These are phyloP conservation scores for Geotrichum fermentans DNA, from an alignment of 1,139 yeast genomes.

Conservation along the genomic window DNA sequence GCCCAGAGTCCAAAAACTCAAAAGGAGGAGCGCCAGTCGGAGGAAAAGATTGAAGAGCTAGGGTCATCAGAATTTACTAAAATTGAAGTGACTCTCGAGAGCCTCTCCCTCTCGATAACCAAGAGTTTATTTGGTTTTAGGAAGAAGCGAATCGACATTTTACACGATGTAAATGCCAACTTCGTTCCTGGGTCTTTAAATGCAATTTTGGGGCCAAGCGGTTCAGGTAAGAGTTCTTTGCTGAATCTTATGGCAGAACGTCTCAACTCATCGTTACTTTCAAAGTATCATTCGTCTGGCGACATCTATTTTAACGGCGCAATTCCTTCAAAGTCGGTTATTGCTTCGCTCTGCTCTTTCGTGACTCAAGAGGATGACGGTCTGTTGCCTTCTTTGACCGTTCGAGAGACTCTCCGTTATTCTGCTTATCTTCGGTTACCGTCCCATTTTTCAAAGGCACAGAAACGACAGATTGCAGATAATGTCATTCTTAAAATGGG, in stretches of 20 bases:
- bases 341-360: slow-evolving; percentile 58
- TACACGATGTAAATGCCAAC: slow-evolving; percentile 50
- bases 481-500: slow-evolving; percentile 64
- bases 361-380: slow-evolving; percentile 80
- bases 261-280: slow-evolving; percentile 44
- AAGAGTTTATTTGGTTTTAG: slow-evolving; percentile 11
- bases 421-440: slow-evolving; percentile 66
- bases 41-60: slow-evolving; percentile 22
- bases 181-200: slow-evolving; percentile 65
- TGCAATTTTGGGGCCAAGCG: slow-evolving; percentile 87
- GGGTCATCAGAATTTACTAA: slow-evolving; percentile 32
- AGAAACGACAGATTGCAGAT: slow-evolving; percentile 43
- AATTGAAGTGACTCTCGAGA: slow-evolving; percentile 23
- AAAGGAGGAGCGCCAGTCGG: slow-evolving; percentile 5
- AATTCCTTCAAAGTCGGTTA: slow-evolving; percentile 43
- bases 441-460: slow-evolving; percentile 27
- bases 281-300: slow-evolving; percentile 41
- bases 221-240: slow-evolving; percentile 77
- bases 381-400: slow-evolving; percentile 64
- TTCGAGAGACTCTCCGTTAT: slow-evolving; percentile 64
- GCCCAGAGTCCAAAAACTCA: slow-evolving; percentile 31
- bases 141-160: slow-evolving; percentile 36
- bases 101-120: slow-evolving; percentile 23
- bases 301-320: slow-evolving; percentile 43
- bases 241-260: slow-evolving; percentile 64